Base-by-base conservation (phyloP, 75 land plant species). In the Cunninghamia lanceolata region DNA sequence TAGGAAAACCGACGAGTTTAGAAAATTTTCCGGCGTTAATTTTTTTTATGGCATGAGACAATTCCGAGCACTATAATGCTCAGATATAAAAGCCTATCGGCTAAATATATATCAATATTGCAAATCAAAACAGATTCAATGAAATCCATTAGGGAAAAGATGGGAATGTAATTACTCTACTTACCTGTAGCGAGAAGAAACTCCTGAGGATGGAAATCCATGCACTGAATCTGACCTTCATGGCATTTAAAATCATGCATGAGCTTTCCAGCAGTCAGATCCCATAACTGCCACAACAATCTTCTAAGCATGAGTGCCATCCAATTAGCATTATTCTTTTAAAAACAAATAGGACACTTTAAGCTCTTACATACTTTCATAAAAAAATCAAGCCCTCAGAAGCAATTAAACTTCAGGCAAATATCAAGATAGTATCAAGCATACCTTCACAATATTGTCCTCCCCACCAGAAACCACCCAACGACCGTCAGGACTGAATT, bases 381-480 rank as follows among this genome's bases (percentile, higher is more conserved):
- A 46, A 85, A 78, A 14, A 9, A 17, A 3, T 17, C 40, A 42
- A 28, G 4, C 66, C 85, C 70, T 81, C 66, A 16, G n/a, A 54
- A 82, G 17, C 36, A 66, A 82, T 47, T 52, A 25, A n/a, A 81
- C 38, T 47, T 16, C 35, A 47, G 56, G 28, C 54, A 46, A 43
- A 63, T 15, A 52, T 47, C 75, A 46, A 85, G 43, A 52, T 1
- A 11, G n/a, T 28, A 59, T 46, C 35, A 63, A 83, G 59, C 86
- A 25, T 88, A 96, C 96, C 96, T 96, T 96, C 9, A 96, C 95
- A n/a, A 89, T 56, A 83, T 93, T 94, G 87, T 96, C 98, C 77
- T 93, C 92, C 30, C 98, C 96, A 71, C 98, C 95, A 87, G 98
- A 95, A 75, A 95, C 98, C 70, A 96, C 94, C 98, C 98, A 96